Percentiles rank a stretch among this genome's conserved stretches.
phyloP scores from a whole-genome alignment of 2,329 filamentous ascomycete genomes.

The Cercospora sojina region DNA sequence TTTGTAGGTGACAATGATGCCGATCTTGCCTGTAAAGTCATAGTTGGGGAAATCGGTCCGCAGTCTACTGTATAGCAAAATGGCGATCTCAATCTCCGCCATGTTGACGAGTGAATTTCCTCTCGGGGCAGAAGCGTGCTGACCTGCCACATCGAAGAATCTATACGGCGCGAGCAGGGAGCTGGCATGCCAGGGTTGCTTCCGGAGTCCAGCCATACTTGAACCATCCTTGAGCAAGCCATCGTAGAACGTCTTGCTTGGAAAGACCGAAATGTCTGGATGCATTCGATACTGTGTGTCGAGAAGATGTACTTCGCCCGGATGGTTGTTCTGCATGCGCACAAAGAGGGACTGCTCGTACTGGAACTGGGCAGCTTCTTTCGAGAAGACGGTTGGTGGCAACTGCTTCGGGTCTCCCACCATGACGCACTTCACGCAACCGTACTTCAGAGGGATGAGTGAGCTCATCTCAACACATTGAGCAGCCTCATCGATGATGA shows the following conservation, averaged over 20 bases:
- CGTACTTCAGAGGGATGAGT: slow-evolving; percentile 94
- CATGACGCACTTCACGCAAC: slow-evolving; percentile 92
- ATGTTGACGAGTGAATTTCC: slow-evolving; percentile 90
- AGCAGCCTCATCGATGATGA: slow-evolving; percentile 96
- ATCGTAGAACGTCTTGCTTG: slow-evolving; percentile 90
- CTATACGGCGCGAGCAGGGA: slow-evolving; percentile 84
- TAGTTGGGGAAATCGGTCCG: slow-evolving; percentile 62
- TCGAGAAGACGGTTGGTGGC: slow-evolving; percentile 91
- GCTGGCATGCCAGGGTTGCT: slow-evolving; percentile 81
- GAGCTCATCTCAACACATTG: slow-evolving; percentile 98
- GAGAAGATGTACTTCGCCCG: slow-evolving; percentile 85
- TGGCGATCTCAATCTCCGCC: slow-evolving; percentile 80
- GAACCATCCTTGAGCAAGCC: slow-evolving; percentile 76
- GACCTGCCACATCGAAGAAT: slow-evolving; percentile 93
- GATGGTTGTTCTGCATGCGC: slow-evolving; percentile 92
- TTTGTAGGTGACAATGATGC: slow-evolving; percentile 98
- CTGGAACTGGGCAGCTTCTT: slow-evolving; percentile 85
- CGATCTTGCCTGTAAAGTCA: slow-evolving; percentile 69
- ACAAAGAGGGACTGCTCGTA: slow-evolving; percentile 99
- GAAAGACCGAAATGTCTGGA: slow-evolving; percentile 89
- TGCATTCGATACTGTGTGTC: slow-evolving; percentile 99
- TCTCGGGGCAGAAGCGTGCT: slow-evolving; percentile 74
- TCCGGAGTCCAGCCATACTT: slow-evolving; percentile 71
- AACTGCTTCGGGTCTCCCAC: slow-evolving; percentile 97
- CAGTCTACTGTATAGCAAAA: slow-evolving; percentile 80